Conservation (phyloP, 305 asterid genomes). For the Withania somnifera region DNA sequence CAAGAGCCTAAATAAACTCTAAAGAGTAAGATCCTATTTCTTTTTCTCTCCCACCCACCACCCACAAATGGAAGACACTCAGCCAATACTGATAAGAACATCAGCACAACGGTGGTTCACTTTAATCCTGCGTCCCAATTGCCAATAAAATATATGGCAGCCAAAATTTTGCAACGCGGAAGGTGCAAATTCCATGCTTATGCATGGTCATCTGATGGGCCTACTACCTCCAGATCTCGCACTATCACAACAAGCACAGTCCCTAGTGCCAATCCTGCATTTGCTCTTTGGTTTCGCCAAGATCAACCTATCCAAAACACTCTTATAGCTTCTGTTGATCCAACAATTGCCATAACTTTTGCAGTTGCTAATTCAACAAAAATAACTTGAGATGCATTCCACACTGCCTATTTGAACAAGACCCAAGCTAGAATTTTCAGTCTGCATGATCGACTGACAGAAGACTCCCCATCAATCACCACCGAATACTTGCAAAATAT, state of each 20-base stretch:
- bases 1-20: not conserved
- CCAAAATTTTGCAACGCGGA: not conserved
- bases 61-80: not conserved
- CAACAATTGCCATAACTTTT: not conserved
- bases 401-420: not conserved
- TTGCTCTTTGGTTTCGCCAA: not conserved
- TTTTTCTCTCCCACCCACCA: not conserved
- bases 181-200: not conserved
- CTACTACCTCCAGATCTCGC: not conserved
- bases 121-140: not conserved
- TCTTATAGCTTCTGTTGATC: not conserved
- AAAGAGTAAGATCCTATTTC: not conserved
- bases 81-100: not conserved
- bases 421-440: not conserved
- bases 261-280: not conserved
- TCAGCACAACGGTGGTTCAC: not conserved
- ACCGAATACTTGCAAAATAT: not conserved
- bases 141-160: not conserved
- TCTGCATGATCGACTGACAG: not conserved
- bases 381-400: not conserved
- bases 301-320: not conserved
- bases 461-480: not conserved
- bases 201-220: not conserved
- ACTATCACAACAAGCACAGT: not conserved
- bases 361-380: not conserved